Conservation (phyloP, 169 alveolate species). For the Plasmodium falciparum region DNA sequence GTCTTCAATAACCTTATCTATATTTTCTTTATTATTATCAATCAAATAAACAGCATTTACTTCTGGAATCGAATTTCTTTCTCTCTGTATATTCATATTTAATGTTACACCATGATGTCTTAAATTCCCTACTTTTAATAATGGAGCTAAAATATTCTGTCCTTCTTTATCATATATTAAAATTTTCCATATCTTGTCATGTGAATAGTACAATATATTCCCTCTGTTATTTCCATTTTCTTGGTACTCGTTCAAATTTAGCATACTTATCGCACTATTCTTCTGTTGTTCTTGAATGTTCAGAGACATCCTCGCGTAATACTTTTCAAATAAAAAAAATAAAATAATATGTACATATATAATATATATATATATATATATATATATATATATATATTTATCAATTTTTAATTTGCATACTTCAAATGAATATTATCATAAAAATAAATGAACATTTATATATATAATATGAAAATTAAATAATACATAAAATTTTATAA, state of each 20-base stretch:
- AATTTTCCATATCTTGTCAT: constrained; percentile 88
- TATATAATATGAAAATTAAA: too few relatives aligned
- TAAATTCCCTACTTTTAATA: constrained; percentile 87
- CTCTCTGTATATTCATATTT: constrained; percentile 82
- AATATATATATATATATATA: constrained; percentile 1
- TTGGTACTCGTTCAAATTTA: constrained; percentile 53
- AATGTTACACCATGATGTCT: constrained; percentile 91
- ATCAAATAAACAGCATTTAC: constrained; percentile 90
- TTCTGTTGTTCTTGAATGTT: constrained; percentile 74
- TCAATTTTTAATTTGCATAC: too few relatives aligned
- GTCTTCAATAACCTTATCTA: constrained; percentile 85
- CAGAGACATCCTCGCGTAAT: constrained; percentile 21
- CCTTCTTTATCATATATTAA: constrained; percentile 88
- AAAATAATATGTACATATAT: background rate
- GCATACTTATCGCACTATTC: constrained; percentile 59
- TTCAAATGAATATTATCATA: too few relatives aligned
- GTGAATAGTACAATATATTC: constrained; percentile 77
- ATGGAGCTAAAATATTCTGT: constrained; percentile 85
- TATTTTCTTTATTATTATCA: constrained; percentile 79
- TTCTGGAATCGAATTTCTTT: constrained; percentile 88
- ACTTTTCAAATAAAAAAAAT: background rate
- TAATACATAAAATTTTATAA: too few relatives aligned
- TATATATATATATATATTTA: background rate
- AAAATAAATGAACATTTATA: too few relatives aligned
- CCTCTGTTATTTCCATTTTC: constrained; percentile 49